Evolutionary conservation across 768 basidiomycete genomes (phyloP), one percentile per base, ranked within the genome.

Genomic region (Calocybe indica): DNA sequence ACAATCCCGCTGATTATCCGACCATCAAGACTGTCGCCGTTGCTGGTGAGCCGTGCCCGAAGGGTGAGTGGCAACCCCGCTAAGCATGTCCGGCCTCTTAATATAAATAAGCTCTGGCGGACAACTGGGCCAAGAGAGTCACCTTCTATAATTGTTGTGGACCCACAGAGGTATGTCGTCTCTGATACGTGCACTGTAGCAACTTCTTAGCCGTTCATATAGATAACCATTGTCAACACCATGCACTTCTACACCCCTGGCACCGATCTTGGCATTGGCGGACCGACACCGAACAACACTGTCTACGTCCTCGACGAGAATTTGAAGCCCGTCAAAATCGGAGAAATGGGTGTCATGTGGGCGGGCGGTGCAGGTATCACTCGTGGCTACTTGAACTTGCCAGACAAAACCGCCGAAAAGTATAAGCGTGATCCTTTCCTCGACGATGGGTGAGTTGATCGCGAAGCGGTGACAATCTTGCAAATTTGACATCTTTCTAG

Each of bases 361-460:
- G 81, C 75, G n/a, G 80, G 79, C 36, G 81, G 81, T 37, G 69
- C 65, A n/a, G 77, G 80, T 15, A 73, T 81, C 32, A 72, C 73
- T 12, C 65, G 72, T 36, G 79, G 79, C 2, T 83, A 83, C 52
- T 59, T 80, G 38, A 78, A 76, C 52, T 64, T 79, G 22, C 75
- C 77, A 1, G 75, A 76, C 28, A 79, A 75, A 58, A 80, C 74
- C 6, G 63, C 63, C 44, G 78, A 81, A 57, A 59, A 75, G 29
- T 82, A 78, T 55, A 58, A 55, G 37, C 55, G 52, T 7, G 81
- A 83, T 58, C 77, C 75, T 5, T 81, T 80, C 61, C 52, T 64
- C 12, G 64, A 66, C 49, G 65, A 73, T 55, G 71, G 76, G 74
- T 75, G 47, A 48, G 69, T 37, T 39, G 7, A 40, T 30, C 7